Percentiles rank a stretch among this genome's conserved stretches.
phyloP scores from a whole-genome alignment of 169 alveolate genomes.

The Cryptosporidium viatorum region DNA sequence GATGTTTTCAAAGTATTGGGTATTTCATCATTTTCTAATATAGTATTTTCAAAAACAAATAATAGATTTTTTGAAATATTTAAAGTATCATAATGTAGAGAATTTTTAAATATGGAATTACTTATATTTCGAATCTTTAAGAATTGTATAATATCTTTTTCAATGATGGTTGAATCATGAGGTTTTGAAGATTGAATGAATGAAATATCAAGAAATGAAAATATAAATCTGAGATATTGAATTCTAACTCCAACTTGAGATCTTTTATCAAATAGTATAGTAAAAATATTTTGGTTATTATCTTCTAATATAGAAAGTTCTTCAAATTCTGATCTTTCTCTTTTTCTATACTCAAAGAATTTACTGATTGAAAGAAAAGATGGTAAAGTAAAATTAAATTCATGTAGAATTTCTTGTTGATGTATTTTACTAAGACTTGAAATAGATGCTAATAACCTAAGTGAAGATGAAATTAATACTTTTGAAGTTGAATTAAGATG shows the following conservation, averaged over 20 bases:
- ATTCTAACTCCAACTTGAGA: conserved; percentile 14
- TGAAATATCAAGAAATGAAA: conserved; percentile 18
- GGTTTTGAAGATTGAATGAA: not conserved
- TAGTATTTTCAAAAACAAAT: not conserved
- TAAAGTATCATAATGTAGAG: conserved; percentile 11
- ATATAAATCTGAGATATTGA: conserved; percentile 44
- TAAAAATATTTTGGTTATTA: not conserved
- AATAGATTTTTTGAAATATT: not conserved
- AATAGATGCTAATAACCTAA: conserved; percentile 47
- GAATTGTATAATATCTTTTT: not conserved
- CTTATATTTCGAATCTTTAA: conserved; percentile 23
- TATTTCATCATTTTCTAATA: conserved; percentile 19
- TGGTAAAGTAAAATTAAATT: conserved; percentile 40
- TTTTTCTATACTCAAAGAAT: conserved; percentile 16
- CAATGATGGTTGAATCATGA: not conserved
- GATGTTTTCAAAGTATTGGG: not conserved
- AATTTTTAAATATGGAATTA: conserved; percentile 31
- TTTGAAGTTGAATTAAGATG: conserved; percentile 33
- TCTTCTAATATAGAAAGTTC: not conserved
- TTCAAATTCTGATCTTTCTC: conserved; percentile 13
- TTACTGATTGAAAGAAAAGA: conserved; percentile 6
- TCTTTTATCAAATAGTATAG: not conserved
- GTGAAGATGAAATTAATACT: not conserved
- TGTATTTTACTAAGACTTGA: conserved; percentile 18
- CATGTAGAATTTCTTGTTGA: conserved; percentile 20